Conservation (phyloP, 2,329 filamentous ascomycete genomes). For the Calonectria pseudoturangicola region DNA sequence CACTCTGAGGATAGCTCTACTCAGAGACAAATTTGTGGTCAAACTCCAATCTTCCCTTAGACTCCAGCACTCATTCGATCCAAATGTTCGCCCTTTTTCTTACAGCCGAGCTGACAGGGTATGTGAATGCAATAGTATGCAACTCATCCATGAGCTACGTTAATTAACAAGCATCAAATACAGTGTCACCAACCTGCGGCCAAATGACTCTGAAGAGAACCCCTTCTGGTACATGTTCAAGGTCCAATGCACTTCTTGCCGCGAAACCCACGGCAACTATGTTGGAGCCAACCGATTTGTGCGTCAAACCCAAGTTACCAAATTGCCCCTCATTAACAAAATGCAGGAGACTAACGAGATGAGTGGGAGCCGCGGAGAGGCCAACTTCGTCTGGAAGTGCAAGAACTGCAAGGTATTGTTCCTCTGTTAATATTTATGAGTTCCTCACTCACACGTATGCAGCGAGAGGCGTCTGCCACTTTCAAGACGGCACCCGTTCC, state of each 20-base stretch:
- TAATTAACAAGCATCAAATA: constrained; percentile 50
- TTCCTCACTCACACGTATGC: constrained; percentile 29
- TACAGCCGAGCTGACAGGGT: constrained; percentile 83
- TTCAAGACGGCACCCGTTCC: constrained; percentile 84
- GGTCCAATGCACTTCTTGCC: constrained; percentile 98
- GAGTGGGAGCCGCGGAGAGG: constrained; percentile 94
- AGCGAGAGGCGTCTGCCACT: constrained; percentile 90
- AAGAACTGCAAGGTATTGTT: constrained; percentile 91
- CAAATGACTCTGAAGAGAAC: constrained; percentile 85
- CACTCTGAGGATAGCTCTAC: constrained; percentile 30
- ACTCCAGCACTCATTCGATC: constrained; percentile 8
- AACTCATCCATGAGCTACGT: constrained; percentile 32
- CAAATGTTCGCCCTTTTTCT: constrained; percentile 80
- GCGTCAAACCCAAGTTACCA: constrained; percentile 59
- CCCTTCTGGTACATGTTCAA: constrained; percentile 99
- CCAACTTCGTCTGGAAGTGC: constrained; percentile 99
- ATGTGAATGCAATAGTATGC: constrained; percentile 54
- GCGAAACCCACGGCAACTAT: constrained; percentile 91
- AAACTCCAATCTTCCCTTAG: not conserved
- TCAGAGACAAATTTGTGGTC: constrained; percentile 12
- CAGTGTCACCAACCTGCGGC: constrained; percentile 93
- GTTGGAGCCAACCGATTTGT: constrained; percentile 93
- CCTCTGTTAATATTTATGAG: not conserved
- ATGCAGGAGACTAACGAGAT: constrained; percentile 89
- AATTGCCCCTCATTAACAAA: constrained; percentile 32